Percentiles rank a stretch among this genome's conserved stretches.
These are phyloP conservation scores for Obelidium mucronatum DNA, from an alignment of 192 early-diverging fungal genomes.

Conservation along the genomic window DNA sequence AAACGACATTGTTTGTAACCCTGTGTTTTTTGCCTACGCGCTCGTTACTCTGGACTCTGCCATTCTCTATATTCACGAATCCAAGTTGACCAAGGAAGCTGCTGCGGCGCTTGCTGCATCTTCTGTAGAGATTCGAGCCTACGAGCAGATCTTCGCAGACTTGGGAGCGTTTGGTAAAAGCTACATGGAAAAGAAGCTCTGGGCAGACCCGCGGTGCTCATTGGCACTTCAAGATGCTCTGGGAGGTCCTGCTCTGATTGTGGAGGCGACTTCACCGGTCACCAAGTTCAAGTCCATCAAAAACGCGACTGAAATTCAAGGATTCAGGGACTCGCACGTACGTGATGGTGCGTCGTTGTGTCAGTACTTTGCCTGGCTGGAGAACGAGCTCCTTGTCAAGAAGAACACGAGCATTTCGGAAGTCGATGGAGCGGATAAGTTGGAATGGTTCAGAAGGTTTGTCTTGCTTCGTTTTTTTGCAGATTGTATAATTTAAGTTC, in stretches of 20 bases:
- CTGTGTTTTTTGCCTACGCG: conserved; percentile 94
- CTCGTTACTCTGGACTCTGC: conserved; percentile 75
- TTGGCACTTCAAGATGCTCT: conserved; percentile 79
- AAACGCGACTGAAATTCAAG: conserved; percentile 87
- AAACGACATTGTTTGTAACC: conserved; percentile 95
- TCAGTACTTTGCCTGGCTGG: conserved; percentile 93
- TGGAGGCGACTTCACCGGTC: conserved; percentile 72
- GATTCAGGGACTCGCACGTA: conserved; percentile 90
- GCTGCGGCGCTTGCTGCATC: conserved; percentile 62
- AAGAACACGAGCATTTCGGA: conserved; percentile 74
- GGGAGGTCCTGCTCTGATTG: conserved; percentile 63
- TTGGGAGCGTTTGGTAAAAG: conserved; percentile 48
- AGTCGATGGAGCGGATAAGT: conserved; percentile 82
- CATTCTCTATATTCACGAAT: conserved; percentile 79
- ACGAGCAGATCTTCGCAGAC: conserved; percentile 81
- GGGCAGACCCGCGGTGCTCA: conserved; percentile 72
- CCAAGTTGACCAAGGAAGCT: conserved; percentile 71
- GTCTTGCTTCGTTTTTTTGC: too few species aligned
- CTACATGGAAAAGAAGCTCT: conserved; percentile 52
- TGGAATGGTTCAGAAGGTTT: conserved; percentile 86
- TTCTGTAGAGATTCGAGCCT: conserved; percentile 72
- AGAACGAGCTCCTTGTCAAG: conserved; percentile 81
- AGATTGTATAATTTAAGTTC: too few species aligned
- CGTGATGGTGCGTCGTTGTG: conserved; percentile 86
- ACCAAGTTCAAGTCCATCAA: conserved; percentile 90